These are phyloP conservation scores for Waltergamsia citrina DNA, from an alignment of 2,329 filamentous ascomycete species.

Conservation along the genomic window DNA sequence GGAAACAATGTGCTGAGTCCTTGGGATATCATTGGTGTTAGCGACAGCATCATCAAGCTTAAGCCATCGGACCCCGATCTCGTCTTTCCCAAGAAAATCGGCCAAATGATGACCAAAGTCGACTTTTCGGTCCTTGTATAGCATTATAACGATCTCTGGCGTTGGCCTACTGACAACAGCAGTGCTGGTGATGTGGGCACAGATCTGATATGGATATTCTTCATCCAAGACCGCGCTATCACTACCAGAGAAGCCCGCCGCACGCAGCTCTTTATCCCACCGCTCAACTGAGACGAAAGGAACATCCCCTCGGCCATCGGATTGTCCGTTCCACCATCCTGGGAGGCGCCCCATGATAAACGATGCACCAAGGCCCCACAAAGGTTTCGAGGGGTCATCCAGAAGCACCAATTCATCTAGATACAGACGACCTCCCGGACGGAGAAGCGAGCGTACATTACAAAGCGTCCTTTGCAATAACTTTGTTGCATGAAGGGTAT, in stretches of 20 bases:
- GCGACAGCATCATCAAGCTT: too few species aligned
- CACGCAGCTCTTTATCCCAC: conserved; percentile 16
- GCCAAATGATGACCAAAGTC: background rate
- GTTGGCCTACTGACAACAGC: background rate
- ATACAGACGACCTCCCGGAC: conserved; percentile 18
- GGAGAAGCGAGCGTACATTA: conserved; percentile 21
- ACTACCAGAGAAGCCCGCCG: conserved; percentile 13
- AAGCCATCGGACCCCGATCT: too few species aligned
- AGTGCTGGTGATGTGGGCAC: background rate
- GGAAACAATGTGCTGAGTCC: conserved; percentile 1
- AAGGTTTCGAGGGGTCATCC: too few species aligned
- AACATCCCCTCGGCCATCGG: conserved; percentile 13
- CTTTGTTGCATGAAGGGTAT: conserved; percentile 26
- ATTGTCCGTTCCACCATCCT: conserved; percentile 24
- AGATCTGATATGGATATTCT: background rate
- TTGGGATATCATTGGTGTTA: too few species aligned
- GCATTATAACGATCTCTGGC: background rate
- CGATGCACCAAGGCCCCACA: too few species aligned
- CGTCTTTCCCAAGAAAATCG: background rate
- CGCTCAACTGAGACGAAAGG: conserved; percentile 13
- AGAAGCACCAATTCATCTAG: conserved; percentile 20
- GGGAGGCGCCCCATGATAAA: conserved; percentile 13
- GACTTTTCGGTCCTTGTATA: background rate
- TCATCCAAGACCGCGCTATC: background rate
- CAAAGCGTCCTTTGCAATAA: conserved; percentile 12